Evolutionary conservation across 768 basidiomycete genomes (phyloP), one percentile per base, ranked within the genome.

Genomic region (Dacryopinax primogenitus): DNA sequence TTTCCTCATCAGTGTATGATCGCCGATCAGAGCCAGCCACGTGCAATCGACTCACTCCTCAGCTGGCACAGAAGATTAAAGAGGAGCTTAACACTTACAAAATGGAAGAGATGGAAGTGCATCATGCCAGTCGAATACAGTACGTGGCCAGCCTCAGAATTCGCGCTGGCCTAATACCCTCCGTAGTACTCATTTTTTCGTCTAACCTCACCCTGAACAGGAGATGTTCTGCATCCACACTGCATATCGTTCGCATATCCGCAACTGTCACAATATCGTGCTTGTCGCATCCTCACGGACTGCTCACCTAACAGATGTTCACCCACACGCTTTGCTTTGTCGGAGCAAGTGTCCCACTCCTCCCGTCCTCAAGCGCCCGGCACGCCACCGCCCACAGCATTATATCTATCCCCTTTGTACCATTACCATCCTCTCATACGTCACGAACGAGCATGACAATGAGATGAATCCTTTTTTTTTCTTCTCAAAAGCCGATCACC

Each of bases 81-180:
- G 92, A 95, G 77, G 92, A 95, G 77, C 80, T 99, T 63, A 99
- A 99, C 77, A 92, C 91, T 65, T 98, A 90, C 78, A 98, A 98
- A 81, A 91, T 97, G 89, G 93, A 95, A 77, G 93, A 97, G 78
- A 98, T 99, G 95, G 92, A 94, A 74, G 93, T 99, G 67, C 95
- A 98, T 76, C 89, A 90, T 70, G 80, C 88, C 62, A 94, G 91
- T 76, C 86, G 91, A 75, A 84, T 90, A 71, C 87, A 96, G 90
- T 92, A 74, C 70, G 90, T 84, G 18, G 18, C 51, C 37, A 26
- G 11, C n/a, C 6, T 45, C 9, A 23, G 16, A 9, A 63, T 58
- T 70, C 51, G 63, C 63, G 64, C 62, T 64, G 34, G 62, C 37
- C 58, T 26, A 61, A 26, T 7, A 44, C 67, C 26, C 30, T 58